Evolutionary conservation across 441 rosid species (phyloP).

Genomic region (Melastoma candidum): DNA sequence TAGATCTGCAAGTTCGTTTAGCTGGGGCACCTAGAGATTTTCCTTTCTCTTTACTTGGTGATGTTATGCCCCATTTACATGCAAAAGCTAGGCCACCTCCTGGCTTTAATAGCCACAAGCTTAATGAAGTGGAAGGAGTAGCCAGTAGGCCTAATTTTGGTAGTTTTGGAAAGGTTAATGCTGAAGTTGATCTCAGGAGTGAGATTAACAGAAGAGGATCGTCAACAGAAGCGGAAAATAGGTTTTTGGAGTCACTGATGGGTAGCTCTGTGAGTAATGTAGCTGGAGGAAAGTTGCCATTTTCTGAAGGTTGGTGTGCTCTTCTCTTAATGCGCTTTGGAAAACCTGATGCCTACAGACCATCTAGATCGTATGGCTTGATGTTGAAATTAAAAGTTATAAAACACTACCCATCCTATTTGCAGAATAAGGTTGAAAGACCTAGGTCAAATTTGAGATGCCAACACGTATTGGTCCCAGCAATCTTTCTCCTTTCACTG

Average conservation of each 20-base stretch:
- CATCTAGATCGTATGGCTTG: too few species aligned
- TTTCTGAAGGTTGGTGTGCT: conserved; percentile 42
- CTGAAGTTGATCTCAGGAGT: conserved; percentile 29
- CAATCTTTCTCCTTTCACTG: too few species aligned
- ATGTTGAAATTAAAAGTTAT: too few species aligned
- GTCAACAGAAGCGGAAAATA: conserved; percentile 78
- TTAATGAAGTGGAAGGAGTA: conserved; percentile 43
- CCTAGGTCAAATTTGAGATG: too few species aligned
- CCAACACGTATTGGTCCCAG: too few species aligned
- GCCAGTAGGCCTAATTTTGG: conserved; percentile 35
- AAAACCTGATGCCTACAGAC: too few species aligned
- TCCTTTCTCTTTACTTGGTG: conserved; percentile 74
- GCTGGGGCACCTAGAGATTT: conserved; percentile 64
- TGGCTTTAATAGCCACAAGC: conserved; percentile 71
- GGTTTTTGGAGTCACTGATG: conserved; percentile 89
- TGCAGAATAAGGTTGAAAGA: too few species aligned
- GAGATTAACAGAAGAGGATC: conserved; percentile 28
- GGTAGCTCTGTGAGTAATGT: conserved; percentile 31
- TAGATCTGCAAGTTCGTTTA: conserved; percentile 74
- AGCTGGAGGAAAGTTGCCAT: conserved; percentile 21
- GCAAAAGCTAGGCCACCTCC: conserved; percentile 98
- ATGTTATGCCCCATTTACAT: conserved; percentile 96
- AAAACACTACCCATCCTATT: too few species aligned
- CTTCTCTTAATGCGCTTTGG: too few species aligned
- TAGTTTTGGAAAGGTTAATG: conserved; percentile 39